These are phyloP conservation scores for Ceriops zippeliana DNA, from an alignment of 345 rosid species.

Conservation along the genomic window DNA sequence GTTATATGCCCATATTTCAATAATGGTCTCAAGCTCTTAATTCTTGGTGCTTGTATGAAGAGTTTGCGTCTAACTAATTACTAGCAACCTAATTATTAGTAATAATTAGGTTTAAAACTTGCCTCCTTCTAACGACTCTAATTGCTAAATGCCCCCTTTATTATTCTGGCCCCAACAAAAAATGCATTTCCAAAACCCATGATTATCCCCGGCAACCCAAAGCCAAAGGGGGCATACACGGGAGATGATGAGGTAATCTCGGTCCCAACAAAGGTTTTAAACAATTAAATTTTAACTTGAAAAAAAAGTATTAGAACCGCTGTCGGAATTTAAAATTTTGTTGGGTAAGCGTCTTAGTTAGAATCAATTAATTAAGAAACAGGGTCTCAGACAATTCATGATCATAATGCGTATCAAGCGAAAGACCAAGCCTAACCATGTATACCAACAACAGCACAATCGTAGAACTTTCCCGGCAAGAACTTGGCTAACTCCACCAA, in stretches of 20 bases:
- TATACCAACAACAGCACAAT: background rate
- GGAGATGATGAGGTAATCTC: background rate
- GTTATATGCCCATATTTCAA: too few species aligned
- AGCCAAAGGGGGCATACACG: too few species aligned
- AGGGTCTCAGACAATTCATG: background rate
- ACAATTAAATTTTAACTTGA: too few species aligned
- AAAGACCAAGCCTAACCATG: constrained; percentile 1
- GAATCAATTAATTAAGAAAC: background rate
- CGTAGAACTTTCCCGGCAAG: background rate
- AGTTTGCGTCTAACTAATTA: too few species aligned
- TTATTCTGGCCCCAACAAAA: background rate
- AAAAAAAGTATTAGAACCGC: too few species aligned
- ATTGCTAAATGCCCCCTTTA: background rate
- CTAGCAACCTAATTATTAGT: too few species aligned
- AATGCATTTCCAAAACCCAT: background rate
- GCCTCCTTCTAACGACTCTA: background rate
- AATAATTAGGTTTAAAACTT: too few species aligned
- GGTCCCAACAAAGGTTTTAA: background rate
- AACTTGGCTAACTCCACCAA: background rate
- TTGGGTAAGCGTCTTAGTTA: too few species aligned
- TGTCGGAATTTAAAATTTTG: too few species aligned
- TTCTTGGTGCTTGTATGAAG: too few species aligned
- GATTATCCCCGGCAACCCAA: background rate
- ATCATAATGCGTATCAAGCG: constrained; percentile 5
- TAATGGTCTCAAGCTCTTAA: too few species aligned